These are phyloP conservation scores for Coemansia sp. DNA, from an alignment of 192 early-diverging fungal genomes.

Conservation along the genomic window DNA sequence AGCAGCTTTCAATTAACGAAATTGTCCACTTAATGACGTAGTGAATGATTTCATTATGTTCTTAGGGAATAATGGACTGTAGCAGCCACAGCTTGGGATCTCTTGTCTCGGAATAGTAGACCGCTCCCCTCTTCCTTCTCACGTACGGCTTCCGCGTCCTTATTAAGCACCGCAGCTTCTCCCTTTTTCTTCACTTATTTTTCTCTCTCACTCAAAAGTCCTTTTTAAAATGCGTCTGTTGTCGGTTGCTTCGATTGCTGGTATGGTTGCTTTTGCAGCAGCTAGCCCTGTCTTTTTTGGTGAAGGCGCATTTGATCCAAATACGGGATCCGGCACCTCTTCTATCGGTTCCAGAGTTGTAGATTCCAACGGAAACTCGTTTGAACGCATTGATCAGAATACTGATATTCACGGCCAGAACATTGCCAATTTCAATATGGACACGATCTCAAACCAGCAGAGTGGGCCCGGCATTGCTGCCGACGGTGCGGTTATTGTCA, in stretches of 20 bases:
- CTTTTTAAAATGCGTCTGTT: neutral
- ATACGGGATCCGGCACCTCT: conserved; percentile 26
- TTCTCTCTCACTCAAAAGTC: neutral
- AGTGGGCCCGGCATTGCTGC: conserved; percentile 36
- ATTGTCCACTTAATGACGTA: no score
- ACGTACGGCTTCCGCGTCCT: no score
- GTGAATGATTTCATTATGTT: no score
- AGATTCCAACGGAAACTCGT: conserved; percentile 36
- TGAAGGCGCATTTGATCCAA: conserved; percentile 16
- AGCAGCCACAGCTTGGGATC: no score
- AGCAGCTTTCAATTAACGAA: no score
- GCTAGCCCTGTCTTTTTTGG: conserved; percentile 12
- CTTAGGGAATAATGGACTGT: no score
- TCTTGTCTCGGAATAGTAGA: no score
- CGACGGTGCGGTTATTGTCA: conserved; percentile 22
- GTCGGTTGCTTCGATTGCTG: neutral
- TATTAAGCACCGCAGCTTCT: neutral
- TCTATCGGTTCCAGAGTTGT: conserved; percentile 6
- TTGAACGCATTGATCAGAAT: conserved; percentile 38
- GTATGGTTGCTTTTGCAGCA: conserved; percentile 3
- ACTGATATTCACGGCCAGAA: conserved; percentile 32
- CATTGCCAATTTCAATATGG: conserved; percentile 24
- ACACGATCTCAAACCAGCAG: conserved; percentile 29
- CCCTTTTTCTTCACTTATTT: conserved; percentile 1
- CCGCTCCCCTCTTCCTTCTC: no score